Base-by-base conservation (phyloP, 495 filamentous ascomycete genomes). In the Trichoderma parareesei region DNA sequence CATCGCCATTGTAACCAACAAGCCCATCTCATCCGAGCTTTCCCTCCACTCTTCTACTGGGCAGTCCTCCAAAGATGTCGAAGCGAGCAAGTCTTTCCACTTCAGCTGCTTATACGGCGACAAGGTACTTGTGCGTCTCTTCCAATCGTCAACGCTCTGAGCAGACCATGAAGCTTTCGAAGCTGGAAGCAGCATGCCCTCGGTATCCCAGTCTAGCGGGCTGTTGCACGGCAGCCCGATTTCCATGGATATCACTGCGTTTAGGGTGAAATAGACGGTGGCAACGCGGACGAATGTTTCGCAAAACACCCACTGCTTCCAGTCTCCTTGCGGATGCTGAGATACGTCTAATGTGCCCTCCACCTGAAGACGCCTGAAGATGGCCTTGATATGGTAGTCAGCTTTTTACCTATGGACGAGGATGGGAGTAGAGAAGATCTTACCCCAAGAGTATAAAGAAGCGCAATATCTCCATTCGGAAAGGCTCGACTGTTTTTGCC, bases 381-480 rank as follows among this genome's bases (percentile, higher is more conserved):
- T 35, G 16, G 53, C 8, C 53, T 57, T 35, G 0, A 8, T 37
- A 35, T 38, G 13, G 3, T 13, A 35, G 27, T 57, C 8, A 57
- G 53, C 13, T 37, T 57, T 37, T 14, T 11, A 14, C 37, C 20
- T 27, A 0, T 8, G 27, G 4, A 57, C 18, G 4, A n/a, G n/a
- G 18, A 20, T 9, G 46, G 6, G 3, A 57, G 20, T 9, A 11
- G 7, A 10, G 18, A 18, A 4, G 8, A 2, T 3, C 53, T 57
- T 14, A 57, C 53, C 27, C 53, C 53, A 33, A 57, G 53, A 8
- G 53, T 57, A 37, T 18, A 57, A n/a, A 57, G 53, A 35, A 57
- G 53, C 11, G 53, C 53, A 57, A 57, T 57, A 14, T 57, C 53
- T 11, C 53, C 33, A 13, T 57, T 57, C 37, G 53, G 53, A 10